A percentile compares a stretch with the other conserved stretches of the same genome.
phyloP scores from a whole-genome alignment of 805 yeast species.

The Candida patagonica region DNA sequence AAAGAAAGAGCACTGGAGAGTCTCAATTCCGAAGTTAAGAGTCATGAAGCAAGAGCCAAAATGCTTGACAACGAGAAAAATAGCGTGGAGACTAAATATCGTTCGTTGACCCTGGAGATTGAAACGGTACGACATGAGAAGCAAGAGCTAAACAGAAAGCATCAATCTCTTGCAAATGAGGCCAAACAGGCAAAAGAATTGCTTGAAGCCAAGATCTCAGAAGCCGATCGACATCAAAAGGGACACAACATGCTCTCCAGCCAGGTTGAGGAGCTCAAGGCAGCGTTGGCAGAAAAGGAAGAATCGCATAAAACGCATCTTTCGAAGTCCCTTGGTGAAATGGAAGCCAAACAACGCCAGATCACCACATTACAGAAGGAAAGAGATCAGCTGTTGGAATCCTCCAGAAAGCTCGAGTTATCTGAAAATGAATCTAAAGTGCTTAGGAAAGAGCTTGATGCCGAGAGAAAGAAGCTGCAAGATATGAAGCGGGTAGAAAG shows the following conservation, averaged over 20 bases:
- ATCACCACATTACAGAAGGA: conserved; percentile 13
- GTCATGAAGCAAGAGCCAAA: conserved; percentile 6
- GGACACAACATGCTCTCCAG: conserved; percentile 15
- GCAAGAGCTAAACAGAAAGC: conserved; percentile 8
- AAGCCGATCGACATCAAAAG: conserved; percentile 13
- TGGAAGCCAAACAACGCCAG: conserved; percentile 15
- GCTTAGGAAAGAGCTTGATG: conserved; percentile 15
- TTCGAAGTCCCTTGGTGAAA: conserved; percentile 12
- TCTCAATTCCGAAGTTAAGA: conserved; percentile 10
- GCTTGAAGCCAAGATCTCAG: conserved; percentile 29
- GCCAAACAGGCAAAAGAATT: conserved; percentile 35
- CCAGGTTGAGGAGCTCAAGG: conserved; percentile 12
- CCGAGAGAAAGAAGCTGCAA: conserved; percentile 13
- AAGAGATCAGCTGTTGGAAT: conserved; percentile 9
- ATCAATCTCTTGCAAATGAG: conserved; percentile 34
- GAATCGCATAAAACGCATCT: conserved; percentile 10
- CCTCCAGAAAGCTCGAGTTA: conserved; percentile 3
- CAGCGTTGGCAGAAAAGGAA: conserved; percentile 11
- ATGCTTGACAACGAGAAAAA: conserved; percentile 11
- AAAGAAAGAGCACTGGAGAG: conserved; percentile 22
- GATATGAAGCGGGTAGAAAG: conserved; percentile 11
- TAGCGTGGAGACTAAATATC: conserved; percentile 8
- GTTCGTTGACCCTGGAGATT: conserved; percentile 17
- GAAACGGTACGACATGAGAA: conserved; percentile 23
- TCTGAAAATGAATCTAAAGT: conserved; percentile 11